Evolutionary conservation across 169 alveolate species (phyloP), one percentile per base, ranked within the genome.

Genomic region (Cryptosporidium bovis): DNA sequence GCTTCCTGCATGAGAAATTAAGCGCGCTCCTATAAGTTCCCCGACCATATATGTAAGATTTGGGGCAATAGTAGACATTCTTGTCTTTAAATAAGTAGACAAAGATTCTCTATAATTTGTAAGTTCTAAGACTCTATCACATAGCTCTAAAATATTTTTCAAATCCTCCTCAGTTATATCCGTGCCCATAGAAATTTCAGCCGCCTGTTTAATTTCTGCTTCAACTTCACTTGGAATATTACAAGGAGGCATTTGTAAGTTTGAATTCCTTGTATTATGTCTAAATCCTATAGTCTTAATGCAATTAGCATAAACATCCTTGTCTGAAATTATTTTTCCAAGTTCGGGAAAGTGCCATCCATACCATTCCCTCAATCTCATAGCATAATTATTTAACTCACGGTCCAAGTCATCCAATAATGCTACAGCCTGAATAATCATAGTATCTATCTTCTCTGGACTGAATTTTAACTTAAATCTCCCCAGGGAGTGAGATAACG

Each of bases 331-430:
- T 51, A 98, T 97, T 92, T 96, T 97, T n/a, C 97, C 96, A 27
- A 97, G 96, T 92, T 98, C 99, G 34, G 99, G 99, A 95, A 99
- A 99, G 91, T 99, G 99, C 99, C 99, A 99, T 36, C 99, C 99
- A 91, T 98, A 98, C 96, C 96, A 93, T 83, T 95, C 99, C 91
- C 96, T 95, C 27, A 99, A 95, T 67, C 99, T 95, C 99, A 99
- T 99, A 29, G 99, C 99, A 82, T 98, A 98, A 94, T 97, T 98
- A 93, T 99, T 99, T 62, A 98, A 93, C 89, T 98, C 99, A 92
- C 98, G 97, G 77, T 99, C 99, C 69, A 97, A 92, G 84, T 96
- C 98, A 93, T 97, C 99, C n/a, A 98, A 90, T 51, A 98, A 94
- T 46, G 98, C 98, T 20, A 97, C 98, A 27, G 99, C 99, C 93